Evolutionary conservation across 2,329 filamentous ascomycete genomes (phyloP).

Genomic region (Aureobasidium sp.): DNA sequence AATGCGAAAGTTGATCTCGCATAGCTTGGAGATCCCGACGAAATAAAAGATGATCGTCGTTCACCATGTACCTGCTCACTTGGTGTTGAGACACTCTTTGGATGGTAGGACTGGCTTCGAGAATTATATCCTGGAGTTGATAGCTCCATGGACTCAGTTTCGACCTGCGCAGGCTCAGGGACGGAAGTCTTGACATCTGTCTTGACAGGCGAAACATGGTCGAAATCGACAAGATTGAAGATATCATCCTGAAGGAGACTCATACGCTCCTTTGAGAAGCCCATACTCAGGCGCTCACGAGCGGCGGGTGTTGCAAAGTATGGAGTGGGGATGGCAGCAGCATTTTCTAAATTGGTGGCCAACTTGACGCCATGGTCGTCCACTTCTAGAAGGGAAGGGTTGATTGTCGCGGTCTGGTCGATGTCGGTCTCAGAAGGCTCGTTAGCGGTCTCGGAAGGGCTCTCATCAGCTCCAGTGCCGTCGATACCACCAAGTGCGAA

Average conservation of each 20-base stretch:
- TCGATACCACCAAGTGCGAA: conserved; percentile 11
- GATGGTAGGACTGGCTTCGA: not conserved
- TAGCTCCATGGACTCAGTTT: not conserved
- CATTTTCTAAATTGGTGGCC: not conserved
- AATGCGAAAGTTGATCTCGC: conserved; percentile 27
- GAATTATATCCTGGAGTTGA: not conserved
- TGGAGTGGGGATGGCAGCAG: conserved; percentile 9
- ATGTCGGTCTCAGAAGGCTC: not conserved
- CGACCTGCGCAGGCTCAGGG: not conserved
- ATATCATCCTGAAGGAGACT: conserved; percentile 10
- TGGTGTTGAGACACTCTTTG: not conserved
- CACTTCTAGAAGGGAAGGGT: conserved; percentile 9
- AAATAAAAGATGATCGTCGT: not conserved
- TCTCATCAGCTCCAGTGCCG: not conserved
- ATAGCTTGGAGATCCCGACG: conserved; percentile 24
- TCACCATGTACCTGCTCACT: not conserved
- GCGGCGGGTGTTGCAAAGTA: conserved; percentile 4
- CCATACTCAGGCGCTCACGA: conserved; percentile 7
- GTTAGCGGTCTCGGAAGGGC: not conserved
- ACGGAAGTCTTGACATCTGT: not conserved
- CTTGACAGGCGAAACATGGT: conserved; percentile 3
- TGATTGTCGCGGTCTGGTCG: conserved; percentile 2
- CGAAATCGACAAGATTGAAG: conserved; percentile 9
- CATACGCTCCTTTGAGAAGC: conserved; percentile 7
- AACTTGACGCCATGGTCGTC: conserved; percentile 9